These are phyloP conservation scores for Ilex aquifolium DNA, from an alignment of 257 asterid genomes.

Conservation along the genomic window DNA sequence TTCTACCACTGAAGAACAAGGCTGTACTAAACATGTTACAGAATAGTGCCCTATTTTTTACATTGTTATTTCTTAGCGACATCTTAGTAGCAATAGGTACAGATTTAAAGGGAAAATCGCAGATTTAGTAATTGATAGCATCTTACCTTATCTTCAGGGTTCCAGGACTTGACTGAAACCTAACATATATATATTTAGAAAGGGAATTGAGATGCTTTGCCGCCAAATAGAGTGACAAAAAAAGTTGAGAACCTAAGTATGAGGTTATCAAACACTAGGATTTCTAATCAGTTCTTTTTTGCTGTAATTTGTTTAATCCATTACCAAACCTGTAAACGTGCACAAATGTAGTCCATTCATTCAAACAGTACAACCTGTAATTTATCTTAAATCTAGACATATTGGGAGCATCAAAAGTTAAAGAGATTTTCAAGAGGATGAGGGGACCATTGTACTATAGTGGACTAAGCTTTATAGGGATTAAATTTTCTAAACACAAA, in stretches of 20 bases:
- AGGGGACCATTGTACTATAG: conserved; percentile 31
- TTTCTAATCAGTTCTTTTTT: neutral
- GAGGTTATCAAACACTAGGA: conserved; percentile 27
- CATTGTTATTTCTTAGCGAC: no score
- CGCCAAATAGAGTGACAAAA: conserved; percentile 12
- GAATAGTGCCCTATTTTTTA: no score
- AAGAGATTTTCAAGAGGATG: neutral
- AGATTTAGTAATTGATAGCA: no score
- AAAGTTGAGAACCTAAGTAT: neutral
- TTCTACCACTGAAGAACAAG: no score
- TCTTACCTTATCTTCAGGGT: no score
- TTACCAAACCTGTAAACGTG: conserved; percentile 29
- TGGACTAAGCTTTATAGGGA: conserved; percentile 12
- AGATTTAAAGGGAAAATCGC: no score
- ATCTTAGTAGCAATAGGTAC: no score
- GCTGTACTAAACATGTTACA: no score
- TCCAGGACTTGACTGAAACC: no score
- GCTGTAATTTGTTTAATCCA: conserved; percentile 4
- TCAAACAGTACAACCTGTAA: conserved; percentile 12
- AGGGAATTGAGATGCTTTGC: neutral
- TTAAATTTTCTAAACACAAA: conserved; percentile 14
- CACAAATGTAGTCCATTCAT: conserved; percentile 33
- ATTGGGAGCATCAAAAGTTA: conserved; percentile 17
- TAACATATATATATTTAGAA: no score
- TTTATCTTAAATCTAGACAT: conserved; percentile 15